Conservation (phyloP, 805 yeast genomes). For the Wickerhamomyces queroliae region DNA sequence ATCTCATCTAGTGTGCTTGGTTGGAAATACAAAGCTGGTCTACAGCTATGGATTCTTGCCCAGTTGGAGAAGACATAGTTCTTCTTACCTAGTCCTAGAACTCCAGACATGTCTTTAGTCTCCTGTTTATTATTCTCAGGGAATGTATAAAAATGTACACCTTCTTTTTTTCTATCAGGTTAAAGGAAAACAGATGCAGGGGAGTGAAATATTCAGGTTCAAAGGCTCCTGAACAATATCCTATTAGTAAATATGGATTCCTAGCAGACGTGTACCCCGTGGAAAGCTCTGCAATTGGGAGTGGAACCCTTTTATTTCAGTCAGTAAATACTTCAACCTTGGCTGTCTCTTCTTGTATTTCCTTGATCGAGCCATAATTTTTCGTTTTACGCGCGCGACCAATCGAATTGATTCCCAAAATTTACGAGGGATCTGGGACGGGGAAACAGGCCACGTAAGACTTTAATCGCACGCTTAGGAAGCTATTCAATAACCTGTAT, state of each 20-base stretch:
- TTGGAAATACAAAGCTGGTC: conserved; percentile 74
- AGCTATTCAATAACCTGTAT: no score
- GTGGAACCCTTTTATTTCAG: no score
- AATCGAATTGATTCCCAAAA: conserved; percentile 1
- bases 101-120: conserved; percentile 7
- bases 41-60: conserved; percentile 85
- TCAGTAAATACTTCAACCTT: no score
- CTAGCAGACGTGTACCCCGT: no score
- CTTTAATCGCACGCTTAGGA: no score
- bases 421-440: no score
- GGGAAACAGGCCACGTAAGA: no score
- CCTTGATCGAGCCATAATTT: neutral
- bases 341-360: neutral
- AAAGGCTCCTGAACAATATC: no score
- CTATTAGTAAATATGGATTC: no score
- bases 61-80: conserved; percentile 44
- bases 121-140: neutral
- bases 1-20: conserved; percentile 72
- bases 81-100: conserved; percentile 23
- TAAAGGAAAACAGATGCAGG: no score
- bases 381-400: neutral
- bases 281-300: neutral
- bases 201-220: no score
- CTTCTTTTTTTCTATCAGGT: neutral
- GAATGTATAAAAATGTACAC: neutral